Conservation (phyloP, 2,329 filamentous ascomycete genomes). For the Cladophialophora exuberans region DNA sequence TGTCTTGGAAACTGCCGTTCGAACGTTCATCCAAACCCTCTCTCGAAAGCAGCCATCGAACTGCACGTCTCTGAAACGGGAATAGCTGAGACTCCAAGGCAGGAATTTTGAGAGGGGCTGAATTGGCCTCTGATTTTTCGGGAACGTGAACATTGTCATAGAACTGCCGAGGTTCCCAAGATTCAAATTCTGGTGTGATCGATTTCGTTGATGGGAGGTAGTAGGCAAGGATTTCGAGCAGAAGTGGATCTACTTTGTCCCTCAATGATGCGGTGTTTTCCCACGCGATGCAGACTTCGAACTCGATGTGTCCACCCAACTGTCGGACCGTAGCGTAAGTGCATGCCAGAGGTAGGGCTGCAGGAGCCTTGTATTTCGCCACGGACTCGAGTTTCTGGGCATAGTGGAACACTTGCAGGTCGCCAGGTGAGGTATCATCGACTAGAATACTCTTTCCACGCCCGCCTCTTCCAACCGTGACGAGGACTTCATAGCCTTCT, state of each 20-base stretch:
- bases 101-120: conserved; percentile 41
- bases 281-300: conserved; percentile 23
- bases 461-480: conserved; percentile 14
- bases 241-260: conserved; percentile 21
- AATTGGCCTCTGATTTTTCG: conserved; percentile 36
- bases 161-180: conserved; percentile 44
- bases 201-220: conserved; percentile 5
- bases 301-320: background rate
- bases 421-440: background rate
- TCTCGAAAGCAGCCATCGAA: conserved; percentile 50
- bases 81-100: conserved; percentile 46
- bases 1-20: conserved; percentile 36
- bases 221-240: conserved; percentile 20
- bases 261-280: conserved; percentile 14
- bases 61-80: conserved; percentile 52
- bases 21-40: conserved; percentile 44
- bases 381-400: conserved; percentile 16
- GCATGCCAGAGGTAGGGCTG: conserved; percentile 21
- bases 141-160: conserved; percentile 54
- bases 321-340: conserved; percentile 12
- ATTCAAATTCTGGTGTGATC: conserved; percentile 7
- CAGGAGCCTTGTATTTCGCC: conserved; percentile 18
- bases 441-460: conserved; percentile 4
- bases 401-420: conserved; percentile 13
- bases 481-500: background rate